Conservation (phyloP, 139 green algal species). For the Haematococcus lacustris region DNA sequence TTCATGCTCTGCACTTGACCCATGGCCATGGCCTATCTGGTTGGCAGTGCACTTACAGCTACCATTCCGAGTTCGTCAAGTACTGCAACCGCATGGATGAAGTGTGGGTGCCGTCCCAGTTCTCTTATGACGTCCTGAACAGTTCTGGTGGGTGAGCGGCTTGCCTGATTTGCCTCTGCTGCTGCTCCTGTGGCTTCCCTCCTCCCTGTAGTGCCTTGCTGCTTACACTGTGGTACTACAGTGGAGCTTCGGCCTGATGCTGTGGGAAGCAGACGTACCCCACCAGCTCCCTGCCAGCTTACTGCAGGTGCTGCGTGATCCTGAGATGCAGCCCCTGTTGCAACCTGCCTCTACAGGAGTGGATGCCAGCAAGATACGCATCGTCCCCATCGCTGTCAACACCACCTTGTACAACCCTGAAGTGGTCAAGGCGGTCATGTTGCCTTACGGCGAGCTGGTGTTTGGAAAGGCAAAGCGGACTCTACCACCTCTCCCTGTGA, state of each 20-base stretch:
- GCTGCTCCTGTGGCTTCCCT: too few relatives aligned
- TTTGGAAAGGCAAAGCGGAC: background rate
- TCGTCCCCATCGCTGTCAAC: slow-evolving; percentile 5
- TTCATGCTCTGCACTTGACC: too few relatives aligned
- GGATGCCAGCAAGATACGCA: background rate
- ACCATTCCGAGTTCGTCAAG: slow-evolving; percentile 1
- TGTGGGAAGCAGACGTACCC: too few relatives aligned
- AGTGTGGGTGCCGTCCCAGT: slow-evolving; percentile 9
- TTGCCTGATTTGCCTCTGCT: too few relatives aligned
- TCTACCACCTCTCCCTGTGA: too few relatives aligned
- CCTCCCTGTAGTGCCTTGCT: too few relatives aligned
- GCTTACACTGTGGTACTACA: too few relatives aligned
- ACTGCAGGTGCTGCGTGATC: too few relatives aligned
- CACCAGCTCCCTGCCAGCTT: too few relatives aligned
- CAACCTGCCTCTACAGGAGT: background rate
- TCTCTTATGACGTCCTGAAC: background rate
- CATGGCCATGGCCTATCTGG: too few relatives aligned
- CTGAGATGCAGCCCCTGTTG: background rate
- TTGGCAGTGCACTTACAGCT: background rate
- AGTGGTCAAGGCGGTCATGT: background rate
- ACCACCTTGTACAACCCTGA: slow-evolving; percentile 2
- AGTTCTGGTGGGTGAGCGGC: background rate
- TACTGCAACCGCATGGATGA: slow-evolving; percentile 7
- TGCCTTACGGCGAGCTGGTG: background rate
- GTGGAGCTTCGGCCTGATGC: too few relatives aligned